Evolutionary conservation across 306 rosid genomes (phyloP), one percentile per base, ranked within the genome.

Genomic region (Pyrus communis): DNA sequence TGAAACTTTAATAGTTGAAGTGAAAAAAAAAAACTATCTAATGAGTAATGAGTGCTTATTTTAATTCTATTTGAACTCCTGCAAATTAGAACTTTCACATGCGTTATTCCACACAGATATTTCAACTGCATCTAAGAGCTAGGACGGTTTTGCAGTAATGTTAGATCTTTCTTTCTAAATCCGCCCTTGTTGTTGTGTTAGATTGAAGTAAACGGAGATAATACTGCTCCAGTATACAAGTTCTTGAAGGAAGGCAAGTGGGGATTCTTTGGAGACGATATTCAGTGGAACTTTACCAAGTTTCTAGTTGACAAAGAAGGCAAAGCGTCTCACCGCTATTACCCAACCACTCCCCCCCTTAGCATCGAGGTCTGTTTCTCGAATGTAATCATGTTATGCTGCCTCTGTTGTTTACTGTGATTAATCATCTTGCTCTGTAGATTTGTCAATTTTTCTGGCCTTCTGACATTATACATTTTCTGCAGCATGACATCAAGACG

Each of bases 231-330:
- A 51, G 33, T 94, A 57, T 91, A 90, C 79, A 90, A 88, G 85
- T 91, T 91, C 81, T 74, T 94, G 51, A 94, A 91, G 86, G 52
- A 77, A 6, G 92, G 87, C 10, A 89, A 87, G 76, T 91, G 97
- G 94, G 97, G 96, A 45, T 75, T 94, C 54, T 85, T 91, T n/a
- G 88, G 86, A 67, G 98, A 94, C 78, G 82, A 94, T 69, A 87
- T 91, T 62, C 97, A 89, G 76, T 91, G 98, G 97, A 94, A 94
- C 86, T 94, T 90, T 57, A 85, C 96, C 49, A 91, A 94, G 81
- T 91, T 94, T 84, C 83, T 90, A 23, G 89, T 91, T 58, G 85
- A 90, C 81, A 91, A 88, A 81, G 87, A 89, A 43, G 97, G 97
- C 14, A 86, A 87, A 67, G 91, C 82, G 19, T 88, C 82, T 27